Conservation (phyloP, 148 eudicot species). For the Heliamphora exappendiculata region DNA sequence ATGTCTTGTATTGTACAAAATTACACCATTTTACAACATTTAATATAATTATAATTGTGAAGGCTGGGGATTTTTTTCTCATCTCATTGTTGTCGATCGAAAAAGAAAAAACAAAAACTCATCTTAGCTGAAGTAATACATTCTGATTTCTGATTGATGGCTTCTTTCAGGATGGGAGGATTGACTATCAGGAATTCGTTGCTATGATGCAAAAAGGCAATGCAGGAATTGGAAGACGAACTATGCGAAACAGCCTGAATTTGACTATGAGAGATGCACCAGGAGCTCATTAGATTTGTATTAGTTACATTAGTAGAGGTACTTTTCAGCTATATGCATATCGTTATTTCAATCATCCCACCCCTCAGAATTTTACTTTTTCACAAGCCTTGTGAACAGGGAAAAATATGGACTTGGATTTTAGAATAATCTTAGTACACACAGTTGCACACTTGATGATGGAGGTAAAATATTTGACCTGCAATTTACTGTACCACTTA, state of each 20-base stretch:
- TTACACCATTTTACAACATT: not conserved
- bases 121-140: not conserved
- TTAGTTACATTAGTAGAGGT: conserved; percentile 10
- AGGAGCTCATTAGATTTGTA: conserved; percentile 35
- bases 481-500: too few relatives aligned
- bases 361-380: not conserved
- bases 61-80: not conserved
- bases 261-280: conserved; percentile 72
- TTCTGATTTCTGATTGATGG: conserved; percentile 4
- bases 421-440: too few relatives aligned
- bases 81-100: too few relatives aligned
- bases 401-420: not conserved
- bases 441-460: too few relatives aligned
- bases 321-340: not conserved
- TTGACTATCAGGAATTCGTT: conserved; percentile 93
- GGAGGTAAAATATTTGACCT: too few relatives aligned
- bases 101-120: too few relatives aligned
- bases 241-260: conserved; percentile 75
- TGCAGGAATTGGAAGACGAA: conserved; percentile 78
- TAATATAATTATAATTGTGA: not conserved
- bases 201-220: conserved; percentile 97
- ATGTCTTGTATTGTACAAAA: not conserved
- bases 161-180: conserved; percentile 71
- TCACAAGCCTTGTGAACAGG: not conserved
- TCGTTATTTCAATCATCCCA: not conserved